These are phyloP conservation scores for Juncus effusus DNA, from an alignment of 176 grass and related monocot species.

Conservation along the genomic window DNA sequence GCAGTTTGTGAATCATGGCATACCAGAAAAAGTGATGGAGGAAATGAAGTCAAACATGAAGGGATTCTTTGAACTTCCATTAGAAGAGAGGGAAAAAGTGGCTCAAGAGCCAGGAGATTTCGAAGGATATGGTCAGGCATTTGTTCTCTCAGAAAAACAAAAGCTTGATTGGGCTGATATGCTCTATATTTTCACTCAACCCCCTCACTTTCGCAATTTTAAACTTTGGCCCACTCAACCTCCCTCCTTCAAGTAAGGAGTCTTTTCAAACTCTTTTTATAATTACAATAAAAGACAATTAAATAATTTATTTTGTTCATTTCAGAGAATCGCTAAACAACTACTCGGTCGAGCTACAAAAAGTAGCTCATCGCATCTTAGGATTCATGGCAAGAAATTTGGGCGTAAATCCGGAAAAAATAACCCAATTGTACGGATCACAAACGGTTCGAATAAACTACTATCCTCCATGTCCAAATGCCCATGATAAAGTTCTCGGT, in stretches of 20 bases:
- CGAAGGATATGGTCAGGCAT: constrained; percentile 52
- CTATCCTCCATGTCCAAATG: constrained; percentile 47
- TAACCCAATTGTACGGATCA: constrained; percentile 14
- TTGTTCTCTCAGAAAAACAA: constrained; percentile 45
- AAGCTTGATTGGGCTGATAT: constrained; percentile 57
- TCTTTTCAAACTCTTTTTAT: background rate
- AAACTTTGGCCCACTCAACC: constrained; percentile 32
- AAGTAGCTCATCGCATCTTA: constrained; percentile 30
- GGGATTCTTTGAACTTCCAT: constrained; percentile 39
- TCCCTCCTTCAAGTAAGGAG: constrained; percentile 27
- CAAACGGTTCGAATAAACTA: constrained; percentile 48
- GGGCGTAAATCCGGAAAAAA: background rate
- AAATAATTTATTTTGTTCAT: background rate
- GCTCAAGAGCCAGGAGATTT: constrained; percentile 32
- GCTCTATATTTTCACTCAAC: constrained; percentile 38
- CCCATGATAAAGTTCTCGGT: constrained; percentile 39
- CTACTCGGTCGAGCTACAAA: constrained; percentile 31
- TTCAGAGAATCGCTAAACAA: constrained; percentile 13
- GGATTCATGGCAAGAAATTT: constrained; percentile 39
- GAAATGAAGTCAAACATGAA: constrained; percentile 19
- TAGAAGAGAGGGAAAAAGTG: constrained; percentile 12
- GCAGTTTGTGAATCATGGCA: constrained; percentile 41
- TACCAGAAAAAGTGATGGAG: constrained; percentile 15
- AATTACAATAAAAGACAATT: background rate
- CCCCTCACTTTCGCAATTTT: constrained; percentile 29